phyloP scores from a whole-genome alignment of 2,329 filamentous ascomycete species.

The Botrytis squamosa region DNA sequence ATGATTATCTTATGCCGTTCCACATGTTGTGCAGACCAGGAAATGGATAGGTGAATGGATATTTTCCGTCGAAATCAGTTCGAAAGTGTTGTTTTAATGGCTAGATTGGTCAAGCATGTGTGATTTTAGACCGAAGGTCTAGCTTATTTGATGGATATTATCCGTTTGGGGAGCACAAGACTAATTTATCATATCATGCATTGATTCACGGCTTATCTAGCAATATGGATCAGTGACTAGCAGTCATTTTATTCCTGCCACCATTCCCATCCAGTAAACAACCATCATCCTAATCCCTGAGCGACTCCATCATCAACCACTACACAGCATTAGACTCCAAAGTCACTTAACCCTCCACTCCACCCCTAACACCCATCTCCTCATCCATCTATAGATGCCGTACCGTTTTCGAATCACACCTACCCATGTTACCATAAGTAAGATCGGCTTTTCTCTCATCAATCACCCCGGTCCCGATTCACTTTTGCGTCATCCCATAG shows the following conservation, averaged over 20 bases:
- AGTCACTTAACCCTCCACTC: not conserved
- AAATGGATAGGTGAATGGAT: not conserved
- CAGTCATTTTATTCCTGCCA: rapidly evolving
- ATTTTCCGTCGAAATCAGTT: not conserved
- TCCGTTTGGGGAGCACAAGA: not conserved
- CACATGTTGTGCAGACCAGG: not conserved
- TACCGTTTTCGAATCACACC: not conserved
- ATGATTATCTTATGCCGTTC: not conserved
- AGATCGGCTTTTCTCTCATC: not conserved
- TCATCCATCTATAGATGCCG: not conserved
- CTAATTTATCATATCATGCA: not conserved
- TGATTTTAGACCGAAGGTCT: not conserved
- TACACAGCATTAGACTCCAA: too few relatives aligned
- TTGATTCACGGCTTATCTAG: not conserved
- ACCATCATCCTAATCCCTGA: not conserved
- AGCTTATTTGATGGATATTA: not conserved
- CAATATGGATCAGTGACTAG: not conserved
- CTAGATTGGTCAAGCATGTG: not conserved
- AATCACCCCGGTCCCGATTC: not conserved
- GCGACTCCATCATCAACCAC: not conserved
- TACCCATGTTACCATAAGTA: not conserved
- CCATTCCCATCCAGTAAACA: not conserved
- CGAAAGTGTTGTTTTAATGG: not conserved
- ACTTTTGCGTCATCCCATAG: not conserved
- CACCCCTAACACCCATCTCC: not conserved